A percentile compares a stretch with the other conserved stretches of the same genome.
Conservation (phyloP, 208 protist genomes). For the Acanthamoeba healyi region DNA sequence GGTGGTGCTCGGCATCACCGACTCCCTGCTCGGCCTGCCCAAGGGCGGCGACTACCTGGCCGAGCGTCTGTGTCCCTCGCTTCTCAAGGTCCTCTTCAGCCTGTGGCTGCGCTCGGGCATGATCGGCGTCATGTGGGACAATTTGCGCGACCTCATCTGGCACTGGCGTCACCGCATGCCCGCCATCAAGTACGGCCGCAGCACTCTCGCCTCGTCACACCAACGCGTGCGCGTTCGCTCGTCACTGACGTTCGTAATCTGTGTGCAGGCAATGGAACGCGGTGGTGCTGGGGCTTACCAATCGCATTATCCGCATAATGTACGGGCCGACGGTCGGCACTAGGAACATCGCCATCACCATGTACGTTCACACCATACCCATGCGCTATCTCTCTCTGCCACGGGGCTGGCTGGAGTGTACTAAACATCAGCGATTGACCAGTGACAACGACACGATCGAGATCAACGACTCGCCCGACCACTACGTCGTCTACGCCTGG, state of each 20-base stretch:
- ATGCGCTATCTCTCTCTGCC: not conserved
- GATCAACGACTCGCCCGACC: conserved; percentile 37
- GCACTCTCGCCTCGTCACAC: not conserved
- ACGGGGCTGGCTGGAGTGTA: not conserved
- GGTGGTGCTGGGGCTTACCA: conserved; percentile 9
- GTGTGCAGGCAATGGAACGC: conserved; percentile 24
- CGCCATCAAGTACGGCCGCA: conserved; percentile 5
- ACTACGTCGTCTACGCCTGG: conserved; percentile 58
- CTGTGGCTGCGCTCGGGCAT: conserved; percentile 60
- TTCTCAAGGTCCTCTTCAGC: conserved; percentile 69
- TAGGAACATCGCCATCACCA: not conserved
- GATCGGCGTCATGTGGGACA: conserved; percentile 67
- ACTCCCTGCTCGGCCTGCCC: conserved; percentile 31
- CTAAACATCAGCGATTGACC: not conserved
- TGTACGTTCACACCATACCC: not conserved
- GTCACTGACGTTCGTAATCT: too few species aligned
- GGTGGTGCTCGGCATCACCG: conserved; percentile 57
- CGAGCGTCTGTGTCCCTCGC: conserved; percentile 40
- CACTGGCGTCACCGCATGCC: conserved; percentile 70
- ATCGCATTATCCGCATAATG: conserved; percentile 34
- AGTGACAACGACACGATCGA: conserved; percentile 17
- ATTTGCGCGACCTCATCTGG: conserved; percentile 61
- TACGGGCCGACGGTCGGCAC: conserved; percentile 61
- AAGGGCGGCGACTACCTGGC: conserved; percentile 25
- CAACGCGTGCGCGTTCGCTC: not conserved